These are phyloP conservation scores for Discostella pseudostelligera DNA, from an alignment of 108 stramenopile species.

Conservation along the genomic window DNA sequence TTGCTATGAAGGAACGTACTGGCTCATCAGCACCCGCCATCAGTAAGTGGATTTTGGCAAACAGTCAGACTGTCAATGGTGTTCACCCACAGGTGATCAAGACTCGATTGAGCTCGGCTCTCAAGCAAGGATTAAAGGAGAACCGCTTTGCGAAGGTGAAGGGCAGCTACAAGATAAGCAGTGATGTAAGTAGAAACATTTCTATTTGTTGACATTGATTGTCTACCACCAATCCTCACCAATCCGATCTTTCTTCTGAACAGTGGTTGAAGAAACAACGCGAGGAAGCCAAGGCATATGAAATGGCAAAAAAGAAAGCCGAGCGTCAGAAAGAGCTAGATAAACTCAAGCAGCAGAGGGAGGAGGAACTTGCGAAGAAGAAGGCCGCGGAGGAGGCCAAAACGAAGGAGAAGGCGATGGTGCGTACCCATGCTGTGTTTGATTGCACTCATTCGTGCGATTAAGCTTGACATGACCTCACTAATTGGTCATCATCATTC, in stretches of 20 bases:
- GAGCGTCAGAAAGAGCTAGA: conserved; percentile 46
- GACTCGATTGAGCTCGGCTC: conserved; percentile 45
- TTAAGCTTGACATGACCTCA: background rate
- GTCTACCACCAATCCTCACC: background rate
- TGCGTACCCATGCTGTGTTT: background rate
- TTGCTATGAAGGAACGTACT: conserved; percentile 70
- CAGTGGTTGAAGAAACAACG: conserved; percentile 55
- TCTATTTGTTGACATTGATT: background rate
- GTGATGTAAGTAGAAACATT: conserved; percentile 18
- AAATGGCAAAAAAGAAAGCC: conserved; percentile 48
- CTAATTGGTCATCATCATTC: background rate
- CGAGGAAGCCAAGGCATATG: conserved; percentile 45
- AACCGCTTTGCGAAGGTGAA: conserved; percentile 70
- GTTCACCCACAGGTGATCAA: conserved; percentile 51
- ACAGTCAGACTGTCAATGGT: conserved; percentile 38
- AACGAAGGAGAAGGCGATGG: conserved; percentile 30
- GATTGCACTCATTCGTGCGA: background rate
- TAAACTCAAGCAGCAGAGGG: conserved; percentile 21
- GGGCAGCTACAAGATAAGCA: conserved; percentile 68
- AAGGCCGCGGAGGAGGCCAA: conserved; percentile 33
- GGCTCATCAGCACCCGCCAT: conserved; percentile 71
- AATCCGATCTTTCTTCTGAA: background rate
- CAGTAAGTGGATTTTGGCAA: conserved; percentile 63
- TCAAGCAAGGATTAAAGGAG: conserved; percentile 66
- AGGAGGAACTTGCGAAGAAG: conserved; percentile 34